phyloP scores from a whole-genome alignment of 192 early-diverging fungal species.

The Chytriomyces sp. region DNA sequence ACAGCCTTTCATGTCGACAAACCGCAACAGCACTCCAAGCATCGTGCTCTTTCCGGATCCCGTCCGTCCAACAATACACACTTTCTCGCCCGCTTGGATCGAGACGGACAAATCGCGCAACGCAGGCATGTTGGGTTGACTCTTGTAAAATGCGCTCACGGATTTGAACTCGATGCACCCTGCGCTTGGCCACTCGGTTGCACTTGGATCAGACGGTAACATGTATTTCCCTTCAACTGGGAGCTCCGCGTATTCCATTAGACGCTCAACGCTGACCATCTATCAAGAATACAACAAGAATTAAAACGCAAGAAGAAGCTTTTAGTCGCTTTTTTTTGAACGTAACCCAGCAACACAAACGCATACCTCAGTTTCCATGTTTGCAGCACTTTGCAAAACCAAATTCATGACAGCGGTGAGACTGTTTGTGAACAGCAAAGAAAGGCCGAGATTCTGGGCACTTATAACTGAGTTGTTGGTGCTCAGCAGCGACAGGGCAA shows the following conservation, averaged over 20 bases:
- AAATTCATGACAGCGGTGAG: slow-evolving; percentile 24
- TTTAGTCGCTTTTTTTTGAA: too few relatives aligned
- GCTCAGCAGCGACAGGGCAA: neutral
- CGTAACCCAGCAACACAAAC: too few relatives aligned
- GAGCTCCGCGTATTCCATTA: slow-evolving; percentile 49
- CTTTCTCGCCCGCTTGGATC: slow-evolving; percentile 49
- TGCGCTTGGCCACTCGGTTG: slow-evolving; percentile 47
- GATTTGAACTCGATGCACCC: slow-evolving; percentile 49
- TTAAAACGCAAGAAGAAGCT: too few relatives aligned
- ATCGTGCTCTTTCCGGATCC: slow-evolving; percentile 60
- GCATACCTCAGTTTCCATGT: slow-evolving; percentile 27
- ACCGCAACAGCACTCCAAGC: slow-evolving; percentile 59
- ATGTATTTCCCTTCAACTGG: slow-evolving; percentile 38
- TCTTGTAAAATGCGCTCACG: slow-evolving; percentile 45
- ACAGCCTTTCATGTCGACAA: slow-evolving; percentile 46
- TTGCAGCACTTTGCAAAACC: slow-evolving; percentile 21
- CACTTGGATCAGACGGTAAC: slow-evolving; percentile 44
- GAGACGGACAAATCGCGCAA: slow-evolving; percentile 43
- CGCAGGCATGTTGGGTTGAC: slow-evolving; percentile 40
- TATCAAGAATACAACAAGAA: slow-evolving; percentile 43
- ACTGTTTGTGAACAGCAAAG: slow-evolving; percentile 10
- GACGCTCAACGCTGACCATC: slow-evolving; percentile 52
- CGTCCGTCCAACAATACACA: slow-evolving; percentile 59
- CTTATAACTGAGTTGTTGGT: neutral
- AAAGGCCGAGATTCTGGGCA: slow-evolving; percentile 2